phyloP scores from a whole-genome alignment of 805 yeast species.

The Starmerella roubikii region DNA sequence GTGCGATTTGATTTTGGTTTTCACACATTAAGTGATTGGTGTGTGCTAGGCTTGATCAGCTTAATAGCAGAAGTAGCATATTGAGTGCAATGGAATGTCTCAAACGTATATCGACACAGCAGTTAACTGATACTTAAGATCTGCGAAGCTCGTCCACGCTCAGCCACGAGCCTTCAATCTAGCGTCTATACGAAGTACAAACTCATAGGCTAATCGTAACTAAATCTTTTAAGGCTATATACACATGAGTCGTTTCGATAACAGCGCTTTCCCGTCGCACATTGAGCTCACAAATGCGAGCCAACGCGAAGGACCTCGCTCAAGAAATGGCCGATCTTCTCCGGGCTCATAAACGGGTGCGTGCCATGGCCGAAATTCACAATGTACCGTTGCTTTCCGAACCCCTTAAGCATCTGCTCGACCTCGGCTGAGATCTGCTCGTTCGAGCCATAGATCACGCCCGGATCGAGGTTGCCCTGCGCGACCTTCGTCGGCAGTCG shows the following conservation, averaged over 20 bases:
- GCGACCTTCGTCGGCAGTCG: constrained; percentile 40
- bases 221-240: too few species aligned
- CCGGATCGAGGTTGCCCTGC: constrained; percentile 95
- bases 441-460: constrained; percentile 78
- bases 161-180: too few species aligned
- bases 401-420: constrained; percentile 74
- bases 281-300: constrained; percentile 1
- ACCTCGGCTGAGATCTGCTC: constrained; percentile 71
- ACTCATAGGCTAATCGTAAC: too few species aligned
- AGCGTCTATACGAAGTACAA: too few species aligned
- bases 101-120: too few species aligned
- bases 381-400: constrained; percentile 82
- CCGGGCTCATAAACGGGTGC: constrained; percentile 95
- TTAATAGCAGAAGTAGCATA: too few species aligned
- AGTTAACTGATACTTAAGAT: too few species aligned
- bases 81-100: too few species aligned
- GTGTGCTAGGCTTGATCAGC: too few species aligned
- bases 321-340: constrained; percentile 68
- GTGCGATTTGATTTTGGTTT: too few species aligned
- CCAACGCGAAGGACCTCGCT: constrained; percentile 80
- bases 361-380: constrained; percentile 97
- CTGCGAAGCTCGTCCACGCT: too few species aligned
- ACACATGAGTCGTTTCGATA: not conserved
- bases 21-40: too few species aligned
- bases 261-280: not conserved